Base-by-base conservation (phyloP, 78 protist species). In the Anaeramoeba flamelloides region DNA sequence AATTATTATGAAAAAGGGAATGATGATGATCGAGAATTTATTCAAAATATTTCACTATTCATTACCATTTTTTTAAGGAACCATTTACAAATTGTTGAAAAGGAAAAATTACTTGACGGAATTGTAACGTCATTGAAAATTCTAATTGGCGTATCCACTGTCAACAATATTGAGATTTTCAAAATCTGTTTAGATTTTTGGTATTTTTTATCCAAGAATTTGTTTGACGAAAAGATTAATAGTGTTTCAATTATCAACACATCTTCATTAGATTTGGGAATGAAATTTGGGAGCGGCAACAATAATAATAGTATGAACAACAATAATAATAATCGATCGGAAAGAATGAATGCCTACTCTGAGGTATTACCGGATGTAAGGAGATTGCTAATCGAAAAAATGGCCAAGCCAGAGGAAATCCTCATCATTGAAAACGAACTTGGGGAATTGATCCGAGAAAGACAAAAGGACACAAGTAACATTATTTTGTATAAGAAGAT, bases 321-420 rank as follows among this genome's bases (percentile, higher is more conserved):
- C 17, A 53, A 53, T 53, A 26, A 8, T 26, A 8, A 53, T 26
- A 53, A 8, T 26, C 69, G 69, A 53, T 53, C 69, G 17, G 34
- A 8, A 53, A 53, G 69, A 53, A 17, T 53, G 8, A 8, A 53
- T 8, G 17, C 8, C 8, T 94, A 91, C 85, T 83, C 79, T n/a
- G 41, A 78, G 1, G 34, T 92, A 37, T 86, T 97, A 30, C 3
- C 85, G 36, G 38, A 86, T 31, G 92, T 93, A 53, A 88, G 99
- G 31, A n/a, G 0, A 33, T 83, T 91, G 4, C 36, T 97, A 81
- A 91, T 97, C 78, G 30, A 74, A 33, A 85, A 86, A 30, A 95
- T 97, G 98, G 94, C 96, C 65, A 92, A 88, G 84, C 99, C 99
- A 33, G 99, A 97, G 85, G 99, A 97, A 78, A 97, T 91, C 17